phyloP scores from a whole-genome alignment of 768 basidiomycete genomes.

The Amyloporia xantha region DNA sequence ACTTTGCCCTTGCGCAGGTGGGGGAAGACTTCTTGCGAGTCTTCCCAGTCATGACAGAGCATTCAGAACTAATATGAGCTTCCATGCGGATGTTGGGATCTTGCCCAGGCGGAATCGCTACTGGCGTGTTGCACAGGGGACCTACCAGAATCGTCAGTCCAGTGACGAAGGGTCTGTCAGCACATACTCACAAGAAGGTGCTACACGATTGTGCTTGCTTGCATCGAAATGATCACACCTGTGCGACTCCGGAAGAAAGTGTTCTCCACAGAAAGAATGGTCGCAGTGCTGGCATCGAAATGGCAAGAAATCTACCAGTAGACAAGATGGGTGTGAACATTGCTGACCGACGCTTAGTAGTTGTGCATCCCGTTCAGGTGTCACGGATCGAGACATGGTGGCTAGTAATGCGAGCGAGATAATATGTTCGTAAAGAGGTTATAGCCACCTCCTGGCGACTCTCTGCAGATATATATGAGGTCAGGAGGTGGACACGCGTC shows the following conservation, averaged over 20 bases:
- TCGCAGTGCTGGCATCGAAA: conserved; percentile 82
- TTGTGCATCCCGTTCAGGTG: conserved; percentile 40
- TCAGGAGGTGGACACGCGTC: conserved; percentile 23
- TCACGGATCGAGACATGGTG: conserved; percentile 23
- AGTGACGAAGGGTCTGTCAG: neutral
- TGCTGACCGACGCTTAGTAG: conserved; percentile 65
- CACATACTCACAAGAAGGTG: conserved; percentile 61
- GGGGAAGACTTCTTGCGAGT: conserved; percentile 43
- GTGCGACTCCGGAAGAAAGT: conserved; percentile 67
- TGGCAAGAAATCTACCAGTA: conserved; percentile 76
- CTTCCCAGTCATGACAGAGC: conserved; percentile 64
- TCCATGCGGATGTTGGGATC: conserved; percentile 84
- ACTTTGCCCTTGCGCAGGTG: conserved; percentile 52
- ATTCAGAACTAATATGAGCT: conserved; percentile 58
- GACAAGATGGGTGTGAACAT: conserved; percentile 61
- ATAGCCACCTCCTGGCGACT: no score
- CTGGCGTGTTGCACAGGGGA: conserved; percentile 70
- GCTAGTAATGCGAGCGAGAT: neutral
- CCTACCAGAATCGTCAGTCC: conserved; percentile 34
- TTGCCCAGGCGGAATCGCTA: conserved; percentile 69
- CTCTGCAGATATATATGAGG: neutral
- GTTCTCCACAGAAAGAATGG: conserved; percentile 67
- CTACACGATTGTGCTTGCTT: conserved; percentile 62
- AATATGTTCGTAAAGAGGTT: neutral
- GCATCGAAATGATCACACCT: conserved; percentile 67